phyloP scores from a whole-genome alignment of 129 eudicot species.

The Centaurea solstitialis region DNA sequence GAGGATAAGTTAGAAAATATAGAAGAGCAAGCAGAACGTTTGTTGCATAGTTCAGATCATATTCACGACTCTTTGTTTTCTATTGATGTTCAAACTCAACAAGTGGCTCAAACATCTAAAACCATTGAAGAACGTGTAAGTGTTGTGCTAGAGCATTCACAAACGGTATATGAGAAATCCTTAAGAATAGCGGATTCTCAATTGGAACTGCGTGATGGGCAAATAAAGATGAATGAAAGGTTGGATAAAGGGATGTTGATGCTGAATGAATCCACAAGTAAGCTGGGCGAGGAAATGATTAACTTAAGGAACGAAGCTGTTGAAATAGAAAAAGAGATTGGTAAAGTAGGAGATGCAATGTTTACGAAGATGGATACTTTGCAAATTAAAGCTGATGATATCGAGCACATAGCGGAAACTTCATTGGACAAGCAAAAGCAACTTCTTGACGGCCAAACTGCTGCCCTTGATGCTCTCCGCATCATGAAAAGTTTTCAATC shows the following conservation, averaged over 20 bases:
- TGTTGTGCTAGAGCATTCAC: constrained; percentile 46
- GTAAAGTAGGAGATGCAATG: constrained; percentile 61
- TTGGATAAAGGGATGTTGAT: constrained; percentile 55
- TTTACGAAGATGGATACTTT: constrained; percentile 52
- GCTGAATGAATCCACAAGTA: constrained; percentile 49
- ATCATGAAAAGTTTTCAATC: constrained; percentile 62
- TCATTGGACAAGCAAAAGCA: constrained; percentile 67
- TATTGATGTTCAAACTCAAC: constrained; percentile 45
- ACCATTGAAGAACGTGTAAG: constrained; percentile 38
- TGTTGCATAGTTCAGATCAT: constrained; percentile 46
- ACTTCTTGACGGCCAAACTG: constrained; percentile 62
- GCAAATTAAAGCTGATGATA: constrained; percentile 71
- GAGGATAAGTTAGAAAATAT: constrained; percentile 57
- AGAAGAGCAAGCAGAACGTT: constrained; percentile 51
- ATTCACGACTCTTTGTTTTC: constrained; percentile 58
- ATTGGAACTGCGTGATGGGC: constrained; percentile 52
- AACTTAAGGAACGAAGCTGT: constrained; percentile 51
- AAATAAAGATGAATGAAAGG: constrained; percentile 50
- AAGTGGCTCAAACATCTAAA: constrained; percentile 56
- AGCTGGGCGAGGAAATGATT: constrained; percentile 52
- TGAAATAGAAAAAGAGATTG: constrained; percentile 66
- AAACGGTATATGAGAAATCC: constrained; percentile 45
- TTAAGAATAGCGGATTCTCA: constrained; percentile 55
- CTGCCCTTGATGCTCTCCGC: constrained; percentile 57
- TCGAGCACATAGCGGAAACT: constrained; percentile 51